Base-by-base conservation (phyloP, 73 alveolate species). In the Breviolum minutum region DNA sequence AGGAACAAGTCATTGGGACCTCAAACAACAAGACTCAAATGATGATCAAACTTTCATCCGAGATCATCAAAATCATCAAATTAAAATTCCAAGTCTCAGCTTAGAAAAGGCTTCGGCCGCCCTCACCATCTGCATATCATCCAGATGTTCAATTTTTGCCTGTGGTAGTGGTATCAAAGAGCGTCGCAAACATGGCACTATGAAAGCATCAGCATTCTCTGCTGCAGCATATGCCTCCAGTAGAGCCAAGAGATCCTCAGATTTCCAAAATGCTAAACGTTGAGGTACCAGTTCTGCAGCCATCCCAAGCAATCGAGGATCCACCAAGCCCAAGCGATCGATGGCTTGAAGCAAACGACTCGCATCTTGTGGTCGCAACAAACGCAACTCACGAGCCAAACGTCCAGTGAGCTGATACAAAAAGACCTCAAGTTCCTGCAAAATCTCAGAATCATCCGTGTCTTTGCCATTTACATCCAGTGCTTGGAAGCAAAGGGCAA, bases 141-240 rank as follows among this genome's bases (percentile, higher is more conserved):
- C 95, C 95, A 69, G 62, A 12, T 27, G 64, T 6, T 63, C 32
- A 11, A 63, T 6, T 10, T 26, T 84, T 5, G 76, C 93, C 29
- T 68, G 60, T 0, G 64, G 95, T 48, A 88, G 14, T 14, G 95
- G 95, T 20, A 87, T 22, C 70, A 88, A 60, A 2, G 95, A 83
- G n/a, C 73, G 70, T 12, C 95, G 86, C 40, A 88, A 22, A 60
- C 68, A 69, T 22, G 95, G 95, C 71, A 88, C 86, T 86, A 88
- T 88, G 95, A 88, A 88, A 60, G 20, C 70, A 29, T 88, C 95
- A 19, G 29, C 54, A n/a, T 88, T 88, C 73, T 71, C 71, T 54
- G 95, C 95, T 20, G 86, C 69, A 17, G 95, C 95, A 30, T 88
- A 88, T 40, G 95, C 95, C n/a, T 88, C 85, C 84, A 88, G 69